phyloP scores from a whole-genome alignment of 1,139 yeast genomes.

The Taphrina populina region DNA sequence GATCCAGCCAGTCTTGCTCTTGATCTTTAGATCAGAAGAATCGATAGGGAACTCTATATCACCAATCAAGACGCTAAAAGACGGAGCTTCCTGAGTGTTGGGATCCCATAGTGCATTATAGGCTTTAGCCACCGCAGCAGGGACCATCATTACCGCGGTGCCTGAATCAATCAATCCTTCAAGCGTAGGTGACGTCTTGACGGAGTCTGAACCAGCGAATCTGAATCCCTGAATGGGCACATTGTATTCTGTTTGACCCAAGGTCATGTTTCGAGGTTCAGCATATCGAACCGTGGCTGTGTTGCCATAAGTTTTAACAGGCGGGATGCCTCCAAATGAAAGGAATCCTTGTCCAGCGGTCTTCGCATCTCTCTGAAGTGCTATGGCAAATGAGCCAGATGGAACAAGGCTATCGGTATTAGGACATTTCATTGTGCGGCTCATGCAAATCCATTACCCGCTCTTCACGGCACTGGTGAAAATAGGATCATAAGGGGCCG shows the following conservation, averaged over 20 bases:
- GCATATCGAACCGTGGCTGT: not conserved
- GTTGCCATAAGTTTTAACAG: slow-evolving; percentile 9
- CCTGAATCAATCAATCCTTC: slow-evolving; percentile 21
- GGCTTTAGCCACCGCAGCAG: slow-evolving; percentile 6
- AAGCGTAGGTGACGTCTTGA: not conserved
- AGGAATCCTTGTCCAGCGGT: slow-evolving; percentile 1
- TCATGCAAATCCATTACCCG: not conserved
- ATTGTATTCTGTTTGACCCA: slow-evolving; percentile 12
- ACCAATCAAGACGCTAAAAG: slow-evolving; percentile 15
- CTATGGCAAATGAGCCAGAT: slow-evolving; percentile 2
- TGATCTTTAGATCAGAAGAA: not conserved
- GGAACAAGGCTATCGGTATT: not conserved
- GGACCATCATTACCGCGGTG: slow-evolving; percentile 10
- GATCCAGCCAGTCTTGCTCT: not conserved
- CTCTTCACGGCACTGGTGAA: slow-evolving; percentile 5
- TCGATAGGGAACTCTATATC: slow-evolving; percentile 9
- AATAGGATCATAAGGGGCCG: slow-evolving; percentile 8
- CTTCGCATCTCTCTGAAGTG: slow-evolving; percentile 1
- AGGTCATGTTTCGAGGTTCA: not conserved
- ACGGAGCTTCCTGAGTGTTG: slow-evolving; percentile 13
- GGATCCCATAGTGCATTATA: slow-evolving; percentile 23
- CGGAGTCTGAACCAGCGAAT: slow-evolving; percentile 6
- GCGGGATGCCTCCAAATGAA: slow-evolving; percentile 14
- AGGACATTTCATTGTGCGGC: no score
- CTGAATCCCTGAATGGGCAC: slow-evolving; percentile 12